Evolutionary conservation across 768 basidiomycete species (phyloP), one percentile per base, ranked within the genome.

Genomic region (Termitomyces sp.): DNA sequence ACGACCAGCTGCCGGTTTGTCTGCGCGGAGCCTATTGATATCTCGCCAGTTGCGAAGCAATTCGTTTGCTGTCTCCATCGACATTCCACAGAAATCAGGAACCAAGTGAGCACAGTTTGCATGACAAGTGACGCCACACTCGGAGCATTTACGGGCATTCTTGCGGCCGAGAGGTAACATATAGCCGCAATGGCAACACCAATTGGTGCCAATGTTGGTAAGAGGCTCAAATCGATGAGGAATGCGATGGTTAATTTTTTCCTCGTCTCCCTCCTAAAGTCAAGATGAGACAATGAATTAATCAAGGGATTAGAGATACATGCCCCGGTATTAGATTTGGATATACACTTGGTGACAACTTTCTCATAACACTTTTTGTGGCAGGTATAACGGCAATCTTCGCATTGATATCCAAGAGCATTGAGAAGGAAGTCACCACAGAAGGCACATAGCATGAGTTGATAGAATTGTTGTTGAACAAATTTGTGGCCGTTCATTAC

Each of bases 401-500:
- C 97, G 77, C 97, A 99, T 73, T 98, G 96, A 71, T 94, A 97
- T n/a, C 97, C 97, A 57, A 88, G 78, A 2, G 93, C 96, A 59
- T 98, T 98, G 69, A 98, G 88, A 55, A 99, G 78, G 76, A 99
- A 98, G 65, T 98, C 96, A 72, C 84, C 87, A 75, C 97, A 99
- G 71, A 97, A 93, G 3, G 97, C 97, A 68, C 97, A 99, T 51
- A 98, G 81, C 80, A 99, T 97, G 67, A 98, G 84, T 68, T 98
- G 95, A 70, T 97, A 98, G 77, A 99, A 99, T 71, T 98, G 97
- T 45, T 87, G 84, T 64, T 93, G 91, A 45, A 99, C 82, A 68
- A 99, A 99, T 71, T 97, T 93, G 76, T 99, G 97, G 11, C 97
- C 97, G 67, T 98, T 98, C 93, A 98, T 98, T 72, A 98, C 95